These are phyloP conservation scores for Microdochium nivale DNA, from an alignment of 2,329 filamentous ascomycete genomes.

Conservation along the genomic window DNA sequence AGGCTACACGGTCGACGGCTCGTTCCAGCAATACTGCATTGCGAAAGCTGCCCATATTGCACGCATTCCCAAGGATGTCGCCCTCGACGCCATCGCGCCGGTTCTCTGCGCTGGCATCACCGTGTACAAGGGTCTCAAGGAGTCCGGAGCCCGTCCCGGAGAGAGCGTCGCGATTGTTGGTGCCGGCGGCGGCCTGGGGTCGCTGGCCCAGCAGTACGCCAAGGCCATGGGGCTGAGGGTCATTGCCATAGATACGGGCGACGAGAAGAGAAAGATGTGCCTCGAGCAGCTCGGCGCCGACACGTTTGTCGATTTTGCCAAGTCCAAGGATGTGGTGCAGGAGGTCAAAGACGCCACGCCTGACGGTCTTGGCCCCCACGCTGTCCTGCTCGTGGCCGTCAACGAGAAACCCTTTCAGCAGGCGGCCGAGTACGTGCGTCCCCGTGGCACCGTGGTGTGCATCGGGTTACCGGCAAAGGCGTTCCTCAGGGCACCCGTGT, in stretches of 20 bases:
- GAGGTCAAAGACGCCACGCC: slow-evolving; percentile 76
- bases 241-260: slow-evolving; percentile 76
- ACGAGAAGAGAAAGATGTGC: slow-evolving; percentile 69
- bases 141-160: slow-evolving; percentile 65
- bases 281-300: slow-evolving; percentile 58
- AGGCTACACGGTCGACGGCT: slow-evolving; percentile 87
- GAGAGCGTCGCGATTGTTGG: slow-evolving; percentile 79
- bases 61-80: slow-evolving; percentile 67
- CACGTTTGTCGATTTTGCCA: slow-evolving; percentile 73
- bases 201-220: slow-evolving; percentile 75
- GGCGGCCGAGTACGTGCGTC: slow-evolving; percentile 78
- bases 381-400: slow-evolving; percentile 78
- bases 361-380: slow-evolving; percentile 78
- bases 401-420: slow-evolving; percentile 93
- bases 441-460: slow-evolving; percentile 74
- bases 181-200: slow-evolving; percentile 73
- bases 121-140: slow-evolving; percentile 87
- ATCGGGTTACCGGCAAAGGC: slow-evolving; percentile 82
- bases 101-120: slow-evolving; percentile 81
- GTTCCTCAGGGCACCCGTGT: slow-evolving; percentile 74
- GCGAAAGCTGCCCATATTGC: slow-evolving; percentile 82
- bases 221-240: slow-evolving; percentile 79
- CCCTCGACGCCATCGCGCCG: slow-evolving; percentile 69
- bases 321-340: slow-evolving; percentile 66
- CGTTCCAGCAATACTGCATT: slow-evolving; percentile 88